Evolutionary conservation across 2,329 filamentous ascomycete genomes (phyloP).

Genomic region (Xylaria arbuscula): DNA sequence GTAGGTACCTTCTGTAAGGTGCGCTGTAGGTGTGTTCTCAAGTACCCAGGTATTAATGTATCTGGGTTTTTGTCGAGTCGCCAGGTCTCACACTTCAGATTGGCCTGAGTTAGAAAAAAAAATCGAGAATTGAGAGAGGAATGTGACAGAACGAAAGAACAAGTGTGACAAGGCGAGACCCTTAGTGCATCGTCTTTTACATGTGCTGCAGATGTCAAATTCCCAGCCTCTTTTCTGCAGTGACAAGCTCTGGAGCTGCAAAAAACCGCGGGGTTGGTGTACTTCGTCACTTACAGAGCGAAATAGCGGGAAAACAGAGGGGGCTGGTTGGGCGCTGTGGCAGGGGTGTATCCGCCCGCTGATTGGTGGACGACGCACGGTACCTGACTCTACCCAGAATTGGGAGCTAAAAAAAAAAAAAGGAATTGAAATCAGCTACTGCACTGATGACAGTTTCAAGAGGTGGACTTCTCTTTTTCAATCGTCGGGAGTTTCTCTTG

Average conservation of each 20-base stretch:
- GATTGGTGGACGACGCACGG: slow-evolving; percentile 24
- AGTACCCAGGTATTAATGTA: neutral
- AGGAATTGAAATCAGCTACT: slow-evolving; percentile 20
- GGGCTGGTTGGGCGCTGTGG: slow-evolving; percentile 42
- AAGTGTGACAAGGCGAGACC: slow-evolving; percentile 32
- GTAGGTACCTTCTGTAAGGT: slow-evolving; percentile 4
- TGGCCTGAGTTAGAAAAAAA: slow-evolving; percentile 9
- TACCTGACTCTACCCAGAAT: slow-evolving; percentile 28
- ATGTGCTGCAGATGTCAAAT: slow-evolving; percentile 36
- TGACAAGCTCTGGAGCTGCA: slow-evolving; percentile 36
- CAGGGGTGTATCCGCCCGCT: slow-evolving; percentile 35
- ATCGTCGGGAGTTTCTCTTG: slow-evolving; percentile 12
- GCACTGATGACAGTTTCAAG: slow-evolving; percentile 29
- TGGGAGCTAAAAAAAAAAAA: slow-evolving; percentile 27
- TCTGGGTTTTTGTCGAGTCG: slow-evolving; percentile 12
- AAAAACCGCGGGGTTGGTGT: slow-evolving; percentile 50
- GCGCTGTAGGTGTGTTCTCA: slow-evolving; percentile 13
- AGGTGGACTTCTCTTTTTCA: slow-evolving; percentile 35
- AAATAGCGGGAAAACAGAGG: slow-evolving; percentile 43
- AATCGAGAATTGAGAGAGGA: slow-evolving; percentile 29
- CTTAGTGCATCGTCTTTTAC: slow-evolving; percentile 46
- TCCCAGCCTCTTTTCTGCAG: slow-evolving; percentile 46
- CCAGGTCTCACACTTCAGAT: slow-evolving; percentile 6
- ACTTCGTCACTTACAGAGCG: slow-evolving; percentile 31
- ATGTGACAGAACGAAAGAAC: slow-evolving; percentile 33